phyloP scores from a whole-genome alignment of 768 basidiomycete species.

The Phanerochaete carnosa region DNA sequence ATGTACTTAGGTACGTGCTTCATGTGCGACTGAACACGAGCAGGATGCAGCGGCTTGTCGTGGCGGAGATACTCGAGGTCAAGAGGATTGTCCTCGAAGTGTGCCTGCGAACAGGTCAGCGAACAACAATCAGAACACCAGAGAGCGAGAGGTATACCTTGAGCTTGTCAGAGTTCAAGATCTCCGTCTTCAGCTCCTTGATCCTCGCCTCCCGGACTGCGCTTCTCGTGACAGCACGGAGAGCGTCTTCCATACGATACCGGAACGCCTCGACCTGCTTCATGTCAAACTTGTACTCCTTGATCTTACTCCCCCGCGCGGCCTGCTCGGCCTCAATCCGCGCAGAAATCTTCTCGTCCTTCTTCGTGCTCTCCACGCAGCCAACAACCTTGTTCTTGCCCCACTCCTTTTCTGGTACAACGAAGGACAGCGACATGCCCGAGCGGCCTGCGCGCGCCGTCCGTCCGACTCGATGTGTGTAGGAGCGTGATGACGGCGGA shows the following conservation, averaged over 20 bases:
- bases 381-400: conserved; percentile 76
- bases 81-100: conserved; percentile 95
- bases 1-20: conserved; percentile 95
- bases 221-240: conserved; percentile 82
- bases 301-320: conserved; percentile 52
- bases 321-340: conserved; percentile 77
- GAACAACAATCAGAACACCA: not conserved
- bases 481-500: conserved; percentile 81
- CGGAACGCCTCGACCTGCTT: conserved; percentile 96
- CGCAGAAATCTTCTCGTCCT: conserved; percentile 74
- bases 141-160: conserved; percentile 52
- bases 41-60: conserved; percentile 91
- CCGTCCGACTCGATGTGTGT: conserved; percentile 94
- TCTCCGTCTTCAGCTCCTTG: conserved; percentile 90
- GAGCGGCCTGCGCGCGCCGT: conserved; percentile 95
- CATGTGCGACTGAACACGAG: conserved; percentile 88
- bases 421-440: conserved; percentile 88
- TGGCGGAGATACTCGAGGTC: conserved; percentile 91
- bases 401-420: conserved; percentile 68
- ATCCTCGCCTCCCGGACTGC: conserved; percentile 88
- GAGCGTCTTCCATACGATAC: conserved; percentile 96
- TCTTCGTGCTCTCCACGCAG: conserved; percentile 60
- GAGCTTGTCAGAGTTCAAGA: conserved; percentile 93
- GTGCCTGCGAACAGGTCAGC: conserved; percentile 54
- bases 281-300: conserved; percentile 94